Base-by-base conservation (phyloP, 257 asterid species). In the Forsythia viridissima region DNA sequence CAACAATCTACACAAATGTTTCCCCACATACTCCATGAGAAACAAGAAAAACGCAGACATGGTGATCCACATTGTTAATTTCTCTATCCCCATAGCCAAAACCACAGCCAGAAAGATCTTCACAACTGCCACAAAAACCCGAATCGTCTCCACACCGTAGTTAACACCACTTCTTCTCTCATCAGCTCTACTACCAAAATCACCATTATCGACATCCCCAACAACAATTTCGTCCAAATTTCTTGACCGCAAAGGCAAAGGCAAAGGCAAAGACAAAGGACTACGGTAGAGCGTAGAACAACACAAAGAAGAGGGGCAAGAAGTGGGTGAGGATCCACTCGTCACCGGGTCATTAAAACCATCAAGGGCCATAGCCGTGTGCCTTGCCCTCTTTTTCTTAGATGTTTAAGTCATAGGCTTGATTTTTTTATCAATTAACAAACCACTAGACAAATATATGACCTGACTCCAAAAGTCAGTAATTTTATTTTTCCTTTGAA, bases 61-160 rank as follows among this genome's bases (percentile, higher is more conserved):
- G 3, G 97, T 88, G 55, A 94, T 77, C 77, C 95, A 96, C 12
- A 90, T 65, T 0, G 95, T 84, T 42, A 94, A 81, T 55, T 88
- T 90, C 86, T 89, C 86, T 0, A 91, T 73, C 42, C 91, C 88
- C 80, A 89, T 80, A 9, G 87, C 92, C 85, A 94, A 77, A 84
- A 89, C 84, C 86, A 86, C 91, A 79, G 90, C 93, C 66, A 87
- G 75, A 30, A 84, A 84, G 75, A 86, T 44, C 85, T 82, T 88
- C 30, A 88, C 24, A 55, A 87, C 80, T 10, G 83, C 85, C 43
- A 84, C 51, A 8, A 84, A 65, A 82, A 87, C 85, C 77, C 76
- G 76, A 37, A 68, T 81, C 1, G 76, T 85, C 79, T 81, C 82
- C 7, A 75, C 80, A 16, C 75, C 79, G 24, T 57, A 76, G 5